Base-by-base conservation (phyloP, 192 early-diverging fungal genomes). In the Podochytrium sp. region DNA sequence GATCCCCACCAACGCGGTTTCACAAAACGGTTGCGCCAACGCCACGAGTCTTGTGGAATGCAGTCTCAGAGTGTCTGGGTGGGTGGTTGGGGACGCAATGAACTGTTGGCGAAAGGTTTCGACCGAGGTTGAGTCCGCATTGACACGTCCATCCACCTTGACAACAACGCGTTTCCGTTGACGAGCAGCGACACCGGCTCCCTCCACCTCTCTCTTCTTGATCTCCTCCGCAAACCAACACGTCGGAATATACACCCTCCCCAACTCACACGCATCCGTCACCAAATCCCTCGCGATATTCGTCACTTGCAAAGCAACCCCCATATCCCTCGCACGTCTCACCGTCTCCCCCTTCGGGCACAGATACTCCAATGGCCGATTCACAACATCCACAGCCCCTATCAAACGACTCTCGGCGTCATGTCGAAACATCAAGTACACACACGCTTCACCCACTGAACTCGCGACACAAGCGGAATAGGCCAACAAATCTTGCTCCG, bases 251-350 rank as follows among this genome's bases (percentile, higher is more conserved):
- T 87, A 87, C 37, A 75, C 75, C 18, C 86, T 65, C 14, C 76
- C 76, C 7, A 87, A 55, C 27, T 77, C 74, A 35, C 81, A 85
- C 2, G 84, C 84, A 5, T 76, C 75, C 14, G 65, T 25, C 3
- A 56, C 41, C 27, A 88, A 70, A 76, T 88, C 86, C 20, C 86
- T 69, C 1, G 82, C 76, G 62, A 84, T 85, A 65, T 88, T 88
- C 25, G 81, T 78, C 23, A 82, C 49, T 58, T 88, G 86, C 53
- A 81, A 40, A 14, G 79, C 74, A 18, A 73, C 59, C 1, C 80
- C 80, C 74, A 81, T 71, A 29, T 71, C 69, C 7, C 74, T 20
- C 23, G 75, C 75, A 3, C 42, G 27, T 39, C 59, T 4, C 4
- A 70, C 32, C 23, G 58, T 30, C 4, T 76, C 53, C 34, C 18